These are phyloP conservation scores for Nicotiana paniculata DNA, from an alignment of 257 asterid species.

Conservation along the genomic window DNA sequence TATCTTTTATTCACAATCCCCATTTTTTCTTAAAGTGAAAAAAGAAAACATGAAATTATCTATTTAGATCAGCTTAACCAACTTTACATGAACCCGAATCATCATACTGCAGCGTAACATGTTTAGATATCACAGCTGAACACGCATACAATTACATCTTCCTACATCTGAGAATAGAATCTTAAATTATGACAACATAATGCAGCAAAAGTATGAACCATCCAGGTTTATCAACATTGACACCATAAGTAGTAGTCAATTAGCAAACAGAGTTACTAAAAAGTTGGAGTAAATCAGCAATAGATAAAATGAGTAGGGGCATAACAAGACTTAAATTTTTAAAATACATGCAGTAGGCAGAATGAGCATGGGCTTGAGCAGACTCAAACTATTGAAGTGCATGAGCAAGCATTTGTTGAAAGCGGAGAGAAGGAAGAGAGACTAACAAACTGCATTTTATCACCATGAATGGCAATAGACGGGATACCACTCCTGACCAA, in stretches of 20 bases:
- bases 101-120: neutral
- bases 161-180: neutral
- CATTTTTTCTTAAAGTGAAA: neutral
- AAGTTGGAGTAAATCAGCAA: neutral
- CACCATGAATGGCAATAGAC: conserved; percentile 73
- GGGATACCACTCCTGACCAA: conserved; percentile 42
- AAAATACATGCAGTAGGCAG: neutral
- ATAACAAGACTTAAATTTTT: neutral
- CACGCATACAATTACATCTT: neutral
- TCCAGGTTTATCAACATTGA: neutral
- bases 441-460: conserved; percentile 67
- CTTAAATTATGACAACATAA: neutral
- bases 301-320: neutral
- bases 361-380: neutral
- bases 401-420: neutral
- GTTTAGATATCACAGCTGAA: neutral
- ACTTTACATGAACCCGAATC: neutral
- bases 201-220: neutral
- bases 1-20: neutral
- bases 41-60: neutral
- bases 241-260: neutral
- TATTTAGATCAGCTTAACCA: neutral
- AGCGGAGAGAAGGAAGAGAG: neutral
- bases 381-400: neutral
- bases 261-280: neutral